These are phyloP conservation scores for Starmerella khaoyaiensis DNA, from an alignment of 805 yeast species.

Conservation along the genomic window DNA sequence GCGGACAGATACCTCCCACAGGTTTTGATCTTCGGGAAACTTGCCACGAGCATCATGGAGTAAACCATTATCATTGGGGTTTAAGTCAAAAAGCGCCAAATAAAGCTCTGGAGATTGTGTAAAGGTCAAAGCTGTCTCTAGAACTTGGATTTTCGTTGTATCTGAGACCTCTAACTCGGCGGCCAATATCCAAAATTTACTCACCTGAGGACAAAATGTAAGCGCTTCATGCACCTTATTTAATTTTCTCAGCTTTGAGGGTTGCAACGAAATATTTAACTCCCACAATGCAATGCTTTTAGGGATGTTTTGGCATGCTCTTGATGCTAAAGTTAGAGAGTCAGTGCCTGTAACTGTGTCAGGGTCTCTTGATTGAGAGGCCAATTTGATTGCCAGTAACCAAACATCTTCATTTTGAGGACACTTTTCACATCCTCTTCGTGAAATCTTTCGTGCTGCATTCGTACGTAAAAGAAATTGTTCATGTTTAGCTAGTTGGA, in stretches of 20 bases:
- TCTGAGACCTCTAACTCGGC: conserved; percentile 46
- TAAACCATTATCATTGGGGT: too few relatives aligned
- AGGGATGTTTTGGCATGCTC: conserved; percentile 48
- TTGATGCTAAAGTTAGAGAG: conserved; percentile 38
- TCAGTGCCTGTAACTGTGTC: conserved; percentile 33
- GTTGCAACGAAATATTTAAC: conserved; percentile 54
- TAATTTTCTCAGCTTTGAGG: conserved; percentile 39
- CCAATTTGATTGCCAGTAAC: conserved; percentile 64
- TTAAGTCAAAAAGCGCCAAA: conserved; percentile 1
- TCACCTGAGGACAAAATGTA: conserved; percentile 45
- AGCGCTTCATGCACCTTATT: conserved; percentile 58
- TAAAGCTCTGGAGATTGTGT: conserved; percentile 4
- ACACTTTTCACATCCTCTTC: conserved; percentile 61
- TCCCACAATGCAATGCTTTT: conserved; percentile 58
- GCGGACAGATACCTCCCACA: conserved; percentile 1
- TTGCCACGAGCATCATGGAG: conserved; percentile 1
- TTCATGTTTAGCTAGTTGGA: conserved; percentile 72
- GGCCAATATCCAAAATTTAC: conserved; percentile 53
- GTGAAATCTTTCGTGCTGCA: conserved; percentile 47
- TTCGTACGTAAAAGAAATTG: conserved; percentile 43
- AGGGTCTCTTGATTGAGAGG: conserved; percentile 26
- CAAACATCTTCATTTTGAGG: conserved; percentile 62
- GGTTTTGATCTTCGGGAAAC: background rate
- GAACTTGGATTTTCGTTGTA: conserved; percentile 39
- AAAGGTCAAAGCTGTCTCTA: conserved; percentile 49